A percentile compares a stretch with the other conserved stretches of the same genome.
phyloP scores from a whole-genome alignment of 1,284 basidiomycete species.

The Garcileccinum viscosum region DNA sequence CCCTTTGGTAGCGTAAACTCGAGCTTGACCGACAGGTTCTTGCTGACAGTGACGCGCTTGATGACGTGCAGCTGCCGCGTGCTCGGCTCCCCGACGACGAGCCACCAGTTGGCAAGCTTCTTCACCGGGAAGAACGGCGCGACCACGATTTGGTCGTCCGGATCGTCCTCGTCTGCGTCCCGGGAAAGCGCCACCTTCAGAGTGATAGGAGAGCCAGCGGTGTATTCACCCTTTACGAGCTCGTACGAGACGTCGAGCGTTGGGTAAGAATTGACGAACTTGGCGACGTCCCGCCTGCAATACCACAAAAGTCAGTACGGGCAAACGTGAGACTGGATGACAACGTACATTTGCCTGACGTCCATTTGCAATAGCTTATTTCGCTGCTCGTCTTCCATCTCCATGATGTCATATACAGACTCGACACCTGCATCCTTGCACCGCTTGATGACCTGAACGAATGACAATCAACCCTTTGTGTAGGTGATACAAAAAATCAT shows the following conservation, averaged over 20 bases:
- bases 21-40: conserved; percentile 80
- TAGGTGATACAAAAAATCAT: neutral
- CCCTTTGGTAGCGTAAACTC: conserved; percentile 91
- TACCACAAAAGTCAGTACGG: conserved; percentile 21
- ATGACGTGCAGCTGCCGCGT: conserved; percentile 86
- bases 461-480: conserved; percentile 8
- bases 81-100: conserved; percentile 86
- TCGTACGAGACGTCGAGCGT: neutral
- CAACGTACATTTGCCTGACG: conserved; percentile 79
- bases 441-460: conserved; percentile 73
- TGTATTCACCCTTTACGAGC: conserved; percentile 73
- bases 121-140: conserved; percentile 91
- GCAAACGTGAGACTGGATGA: neutral
- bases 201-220: conserved; percentile 82
- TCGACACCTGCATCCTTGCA: conserved; percentile 85
- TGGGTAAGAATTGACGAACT: conserved; percentile 90
- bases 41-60: conserved; percentile 62
- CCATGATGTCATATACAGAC: conserved; percentile 95
- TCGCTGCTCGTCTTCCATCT: conserved; percentile 91
- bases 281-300: conserved; percentile 83
- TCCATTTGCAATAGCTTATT: conserved; percentile 50
- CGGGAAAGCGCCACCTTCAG: conserved; percentile 85
- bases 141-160: conserved; percentile 82
- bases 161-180: conserved; percentile 86
- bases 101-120: conserved; percentile 97